Percentiles rank a stretch among this genome's conserved stretches.
Conservation (phyloP, 202 grass and related monocot genomes). For the Eragrostis tef region DNA sequence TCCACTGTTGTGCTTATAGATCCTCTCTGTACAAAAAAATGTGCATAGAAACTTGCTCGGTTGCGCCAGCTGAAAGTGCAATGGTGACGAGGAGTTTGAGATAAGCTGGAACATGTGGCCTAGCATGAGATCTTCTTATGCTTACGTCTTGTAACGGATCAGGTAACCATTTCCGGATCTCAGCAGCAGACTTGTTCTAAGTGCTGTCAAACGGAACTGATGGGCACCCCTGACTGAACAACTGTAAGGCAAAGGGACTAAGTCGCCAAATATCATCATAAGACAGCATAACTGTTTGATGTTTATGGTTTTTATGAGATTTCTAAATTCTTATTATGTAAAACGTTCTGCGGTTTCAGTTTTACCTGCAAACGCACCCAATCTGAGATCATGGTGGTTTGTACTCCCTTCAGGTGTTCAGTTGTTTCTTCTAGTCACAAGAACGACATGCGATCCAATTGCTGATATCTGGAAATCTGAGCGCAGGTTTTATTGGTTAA, state of each 20-base stretch:
- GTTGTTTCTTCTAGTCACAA: not conserved
- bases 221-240: not conserved
- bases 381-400: not conserved
- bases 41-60: not conserved
- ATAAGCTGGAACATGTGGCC: not conserved
- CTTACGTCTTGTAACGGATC: conserved; percentile 1
- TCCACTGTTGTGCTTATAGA: no score
- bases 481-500: no score
- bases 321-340: no score
- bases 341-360: not conserved
- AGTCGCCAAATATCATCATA: not conserved
- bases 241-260: not conserved
- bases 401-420: no score
- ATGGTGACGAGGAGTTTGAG: not conserved
- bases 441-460: no score
- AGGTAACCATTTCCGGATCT: not conserved
- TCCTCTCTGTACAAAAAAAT: no score
- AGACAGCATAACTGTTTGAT: no score
- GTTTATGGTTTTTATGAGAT: not conserved
- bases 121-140: not conserved
- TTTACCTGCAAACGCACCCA: not conserved
- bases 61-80: not conserved
- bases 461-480: no score
- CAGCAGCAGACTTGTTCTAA: not conserved
- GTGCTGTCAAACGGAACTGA: no score